Evolutionary conservation across 495 filamentous ascomycete species (phyloP), one percentile per base, ranked within the genome.

Genomic region (Barbatosphaeria neglecta): DNA sequence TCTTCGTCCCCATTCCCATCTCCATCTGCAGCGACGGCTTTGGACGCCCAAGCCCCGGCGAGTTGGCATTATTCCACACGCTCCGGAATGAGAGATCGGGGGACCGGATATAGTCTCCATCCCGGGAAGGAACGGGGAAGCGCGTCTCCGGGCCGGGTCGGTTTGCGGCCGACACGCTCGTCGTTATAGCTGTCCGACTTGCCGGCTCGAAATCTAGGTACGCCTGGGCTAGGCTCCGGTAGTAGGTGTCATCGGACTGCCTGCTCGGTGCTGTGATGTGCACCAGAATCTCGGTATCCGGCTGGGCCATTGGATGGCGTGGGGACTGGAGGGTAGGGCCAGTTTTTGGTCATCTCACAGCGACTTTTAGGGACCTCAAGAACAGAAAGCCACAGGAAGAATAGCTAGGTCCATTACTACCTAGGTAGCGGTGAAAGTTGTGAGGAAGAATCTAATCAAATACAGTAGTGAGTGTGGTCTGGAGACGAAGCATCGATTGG

Each of bases 251-350:
- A 50, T 87, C 80, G 37, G 53, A 55, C 22, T 59, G 70, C 42
- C 61, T 67, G 58, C 80, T 78, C 42, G 83, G 77, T 24, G 82
- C 84, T 25, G 76, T 68, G 53, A 81, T 70, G 60, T 87, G 84
- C 18, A 86, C 76, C 41, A 87, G 68, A 40, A 87, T 79, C 64
- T 87, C 81, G 15, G 66, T 61, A 27, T 67, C 58, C 23, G 51
- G 45, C 22, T 53, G 23, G 28, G 22, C 41, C 55, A 57, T 59
- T 31, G 15, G 31, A 35, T 35, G 31, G 31, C 9, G n/a, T n/a
- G n/a, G n/a, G n/a, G n/a, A n/a, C n/a, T n/a, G n/a, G n/a, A n/a
- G n/a, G n/a, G n/a, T n/a, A n/a, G n/a, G n/a, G n/a, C n/a, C n/a
- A n/a, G n/a, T n/a, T n/a, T n/a, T n/a, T n/a, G n/a, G n/a, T n/a